Percentiles rank a stretch among this genome's conserved stretches.
Conservation (phyloP, 345 rosid species). For the Dimocarpus longan region DNA sequence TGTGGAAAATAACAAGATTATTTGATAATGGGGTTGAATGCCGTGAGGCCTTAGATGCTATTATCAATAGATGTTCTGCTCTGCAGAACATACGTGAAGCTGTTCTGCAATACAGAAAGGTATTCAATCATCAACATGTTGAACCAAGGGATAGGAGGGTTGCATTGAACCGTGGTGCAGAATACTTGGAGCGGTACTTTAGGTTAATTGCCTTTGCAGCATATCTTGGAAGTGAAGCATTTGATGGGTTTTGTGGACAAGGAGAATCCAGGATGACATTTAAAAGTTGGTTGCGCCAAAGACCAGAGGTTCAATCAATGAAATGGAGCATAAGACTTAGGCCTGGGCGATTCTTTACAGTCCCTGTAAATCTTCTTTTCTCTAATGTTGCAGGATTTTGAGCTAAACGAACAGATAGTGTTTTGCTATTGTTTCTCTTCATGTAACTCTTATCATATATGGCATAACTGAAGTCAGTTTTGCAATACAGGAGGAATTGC, state of each 20-base stretch:
- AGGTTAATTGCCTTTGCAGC: slow-evolving; percentile 96
- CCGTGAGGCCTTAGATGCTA: slow-evolving; percentile 90
- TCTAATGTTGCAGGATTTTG: neutral
- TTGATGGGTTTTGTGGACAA: slow-evolving; percentile 85
- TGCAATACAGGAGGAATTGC: slow-evolving; percentile 70
- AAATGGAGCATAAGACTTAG: slow-evolving; percentile 95
- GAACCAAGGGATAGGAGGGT: slow-evolving; percentile 90
- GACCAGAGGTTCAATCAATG: slow-evolving; percentile 96
- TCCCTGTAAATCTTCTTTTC: slow-evolving; percentile 63
- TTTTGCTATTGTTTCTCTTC: slow-evolving; percentile 3
- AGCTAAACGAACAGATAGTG: neutral
- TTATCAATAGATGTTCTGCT: slow-evolving; percentile 94
- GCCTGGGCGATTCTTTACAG: slow-evolving; percentile 86
- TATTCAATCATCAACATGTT: slow-evolving; percentile 86
- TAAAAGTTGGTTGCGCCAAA: slow-evolving; percentile 87
- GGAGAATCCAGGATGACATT: slow-evolving; percentile 78
- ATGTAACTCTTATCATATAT: neutral
- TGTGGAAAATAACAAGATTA: slow-evolving; percentile 93
- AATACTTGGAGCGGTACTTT: slow-evolving; percentile 87
- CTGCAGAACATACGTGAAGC: slow-evolving; percentile 96
- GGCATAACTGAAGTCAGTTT: slow-evolving; percentile 17
- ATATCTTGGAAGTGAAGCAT: slow-evolving; percentile 93
- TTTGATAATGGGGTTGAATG: slow-evolving; percentile 91
- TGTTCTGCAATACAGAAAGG: slow-evolving; percentile 80
- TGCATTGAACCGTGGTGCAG: slow-evolving; percentile 94